Evolutionary conservation across 2,329 filamentous ascomycete species (phyloP), one percentile per base, ranked within the genome.

Genomic region (Metarhizium humberi): DNA sequence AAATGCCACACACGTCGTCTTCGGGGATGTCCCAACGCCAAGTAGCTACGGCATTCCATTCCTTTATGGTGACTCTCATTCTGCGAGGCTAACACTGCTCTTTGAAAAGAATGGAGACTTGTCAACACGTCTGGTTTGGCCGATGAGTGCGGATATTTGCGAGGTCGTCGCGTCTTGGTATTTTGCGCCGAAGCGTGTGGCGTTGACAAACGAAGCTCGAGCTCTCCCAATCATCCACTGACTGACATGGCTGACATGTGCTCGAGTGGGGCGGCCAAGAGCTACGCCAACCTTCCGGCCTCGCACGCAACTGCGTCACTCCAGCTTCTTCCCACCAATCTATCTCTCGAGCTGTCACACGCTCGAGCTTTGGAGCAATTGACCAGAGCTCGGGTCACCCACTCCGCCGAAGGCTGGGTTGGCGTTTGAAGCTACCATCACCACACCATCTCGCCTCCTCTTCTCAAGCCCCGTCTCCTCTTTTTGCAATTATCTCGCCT

Each of bases 1-100:
- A 99, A 74, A 99, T 99, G 64, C 94, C 94, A 65, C 94, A 99
- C 59, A 97, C 92, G 69, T 99, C 92, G 74, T 96, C 92, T 65
- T 96, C 91, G 29, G 92, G 91, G 66, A 97, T 89, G 69, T 97
- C 90, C 94, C 94, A 99, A 61, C 90, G 86, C 94, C 94, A 99
- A 55, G 91, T 92, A 18, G 94, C 94, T 59, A 99, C 90, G 4
- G 91, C 88, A 66, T 94, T 87, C 90, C 92, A 97, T 68, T 90
- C 83, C 66, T 87, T 89, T 73, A 97, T 94, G 50, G 85, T 94
- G 75, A 97, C 90, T 74, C 96, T 97, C 94, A 99, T 99, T 20
- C 2, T 16, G 38, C 3, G 11, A 5, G 3, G 3, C 11, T 7
- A 2, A 5, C 14, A 5, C 38, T 40, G 5, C 14, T 40, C 38